Base-by-base conservation (phyloP, 208 protist genomes). In the Trypanosomatidae sp. region DNA sequence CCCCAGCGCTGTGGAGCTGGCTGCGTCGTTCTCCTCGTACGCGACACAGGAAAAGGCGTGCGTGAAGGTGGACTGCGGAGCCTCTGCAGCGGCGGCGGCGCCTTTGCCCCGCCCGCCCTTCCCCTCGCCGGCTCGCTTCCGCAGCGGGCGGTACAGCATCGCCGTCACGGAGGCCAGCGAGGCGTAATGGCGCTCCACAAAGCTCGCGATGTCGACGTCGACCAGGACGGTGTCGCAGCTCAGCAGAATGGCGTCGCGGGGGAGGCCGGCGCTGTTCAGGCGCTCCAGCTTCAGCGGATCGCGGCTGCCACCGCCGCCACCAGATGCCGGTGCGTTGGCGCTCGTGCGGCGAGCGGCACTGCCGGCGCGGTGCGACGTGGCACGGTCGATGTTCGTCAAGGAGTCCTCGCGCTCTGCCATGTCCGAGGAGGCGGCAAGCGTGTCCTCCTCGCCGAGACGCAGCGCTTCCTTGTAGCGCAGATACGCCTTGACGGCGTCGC, bases 151-250 rank as follows among this genome's bases (percentile, higher is more conserved):
- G 72, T 86, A 92, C 39, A 96, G 73, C 65, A 96, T 67, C 17
- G 84, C 79, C 17, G 86, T 88, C 13, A 83, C 92, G 30, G 88
- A 91, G 7, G 92, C 76, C 9, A 93, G 68, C 30, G 87, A 89
- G 70, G 62, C 77, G 78, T 96, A 96, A 67, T 94, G 93, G 36
- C 83, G 83, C 66, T 81, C 72, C 66, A 95, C 90, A 69, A 95
- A 92, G 47, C 68, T 77, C 52, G 86, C 83, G 22, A 94, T 46
- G 71, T 95, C 82, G 9, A 96, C 84, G 30, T 89, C 85, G 3
- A 91, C 87, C 19, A 96, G 78, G 53, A 96, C 78, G 13, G 90
- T 92, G 59, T 96, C 92, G 74, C 89, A 89, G 80, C 86, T 94
- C 19, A 95, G 80, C 46, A 96, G 68, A 10, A 96, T 58, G 22